Evolutionary conservation across 257 asterid species (phyloP), one percentile per base, ranked within the genome.

Genomic region (Cruciata laevipes): DNA sequence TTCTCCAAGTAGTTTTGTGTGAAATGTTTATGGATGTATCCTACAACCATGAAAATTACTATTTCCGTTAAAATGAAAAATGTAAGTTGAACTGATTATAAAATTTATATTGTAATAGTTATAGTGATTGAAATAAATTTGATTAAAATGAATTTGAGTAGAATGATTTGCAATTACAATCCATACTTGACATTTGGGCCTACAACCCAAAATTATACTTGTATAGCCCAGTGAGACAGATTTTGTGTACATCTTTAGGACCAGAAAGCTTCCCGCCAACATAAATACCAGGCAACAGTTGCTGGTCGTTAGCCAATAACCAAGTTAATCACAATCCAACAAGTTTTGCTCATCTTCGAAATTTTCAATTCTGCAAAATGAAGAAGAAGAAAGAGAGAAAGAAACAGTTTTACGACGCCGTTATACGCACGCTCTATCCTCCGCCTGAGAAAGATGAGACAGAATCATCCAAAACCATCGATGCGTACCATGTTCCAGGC

Each of bases 401-500:
- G 52, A 74, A 74, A 60, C 86, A 78, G 71, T 75, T 87, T 74
- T 91, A 86, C 51, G 87, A 84, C 6, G 79, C 85, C 66, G 90
- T 90, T 56, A 81, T 90, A 55, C 72, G 78, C 68, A 75, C 76
- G 85, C 84, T 90, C 38, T 87, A 90, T 87, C 95, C 95, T 67
- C 82, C 95, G 20, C 88, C 87, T 24, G 66, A 33, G 20, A 83
- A 74, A 55, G 74, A 76, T 5, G 57, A 74, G 5, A 74, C 68
- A 6, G 76, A 70, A 59, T 42, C 65, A 40, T 57, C 9, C 33
- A 20, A 65, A 67, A 62, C 73, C 55, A 31, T 56, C 77, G 21
- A 72, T 67, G 68, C 71, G 61, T 67, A 75, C 63, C 33, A 51
- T 64, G 68, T 69, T 61, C 79, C 83, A 81, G 92, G 96, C 85